Evolutionary conservation across 2,329 filamentous ascomycete species (phyloP), one percentile per base, ranked within the genome.

Genomic region (Chrysoporthe deuterocubensis): DNA sequence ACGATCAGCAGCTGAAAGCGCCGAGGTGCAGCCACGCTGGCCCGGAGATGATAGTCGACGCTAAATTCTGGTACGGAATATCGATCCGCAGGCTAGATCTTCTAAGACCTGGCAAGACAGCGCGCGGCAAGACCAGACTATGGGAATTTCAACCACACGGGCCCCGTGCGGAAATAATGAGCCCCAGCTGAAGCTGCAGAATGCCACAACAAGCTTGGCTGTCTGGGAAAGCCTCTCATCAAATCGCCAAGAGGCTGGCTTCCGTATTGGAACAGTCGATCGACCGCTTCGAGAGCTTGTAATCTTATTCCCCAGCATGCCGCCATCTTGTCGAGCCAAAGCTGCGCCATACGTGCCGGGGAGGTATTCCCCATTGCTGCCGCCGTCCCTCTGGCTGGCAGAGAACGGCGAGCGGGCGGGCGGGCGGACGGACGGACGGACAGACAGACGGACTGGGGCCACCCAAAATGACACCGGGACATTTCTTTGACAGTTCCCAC

Each of bases 401-500:
- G 18, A 34, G 5, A 57, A 56, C 34, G 34, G n/a, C 56, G 34
- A 16, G 56, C 34, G 56, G 56, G 21, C 50, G 50, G 26, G 16
- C 26, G 2, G 26, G 2, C 26, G 26, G 26, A 26, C 26, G 26
- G 26, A 26, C 26, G 26, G 26, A 26, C 26, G 26, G 26, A 26
- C 26, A 26, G 26, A 26, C 46, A 21, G 21, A 26, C 21, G 21
- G 9, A 32, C n/a, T n/a, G 11, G 48, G 48, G 9, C 2, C 1
- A 21, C 9, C 14, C 21, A 26, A 44, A 32, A 26, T 64, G 62
- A 32, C 52, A 64, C 57, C 62, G 62, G 62, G 40, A 40, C 62
- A 64, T 60, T 64, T 59, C 59, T 46, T 26, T 62, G 58, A 62
- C 57, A 66, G 57, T n/a, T 62, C 56, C 60, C 37, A 65, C 37